Evolutionary conservation across 1,139 yeast genomes (phyloP), one percentile per base, ranked within the genome.

Genomic region (Pichia sp.): DNA sequence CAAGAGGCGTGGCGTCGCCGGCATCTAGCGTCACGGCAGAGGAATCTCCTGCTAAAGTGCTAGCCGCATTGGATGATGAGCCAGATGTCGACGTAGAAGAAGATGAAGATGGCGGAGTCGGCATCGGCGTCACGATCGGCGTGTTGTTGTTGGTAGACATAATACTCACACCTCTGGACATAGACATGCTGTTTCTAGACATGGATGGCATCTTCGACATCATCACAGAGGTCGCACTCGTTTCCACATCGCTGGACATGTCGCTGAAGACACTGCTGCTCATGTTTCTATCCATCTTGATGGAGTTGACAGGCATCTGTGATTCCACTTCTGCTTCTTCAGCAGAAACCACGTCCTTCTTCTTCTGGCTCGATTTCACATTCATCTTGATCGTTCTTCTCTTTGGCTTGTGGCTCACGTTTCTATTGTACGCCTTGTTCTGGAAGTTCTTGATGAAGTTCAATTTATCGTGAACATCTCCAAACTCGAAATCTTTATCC

Each of bases 391-490:
- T 72, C 4, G 63, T 67, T 59, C 84, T 67, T 59, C 84, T 68
- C 57, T 71, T 73, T 11, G 82, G 82, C 50, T 69, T 71, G 4
- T 55, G 55, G 34, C 51, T 58, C 20, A 48, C 48, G 37, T 53
- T 58, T 50, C 63, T 71, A 53, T 69, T 67, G 58, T 63, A 76
- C 46, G 68, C 71, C 48, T 66, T 70, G 9, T 75, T 62, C 59
- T 78, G 83, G 51, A 78, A 76, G 28, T 68, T 62, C 12, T 77
- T 70, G 42, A 79, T 76, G 52, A 75, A 74, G 34, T 67, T 63
- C 40, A 78, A 59, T 33, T 76, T 70, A 43, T 65, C 63, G 44
- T 49, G 42, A 10, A 46, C 38, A 21, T 40, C 42, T n/a, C 46
- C 46, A 32, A 18, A 35, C 14, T 28, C 44, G 54, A 66, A 55